Percentiles rank a stretch among this genome's conserved stretches.
Conservation (phyloP, 2,329 filamentous ascomycete genomes). For the Elsinoe perseae region DNA sequence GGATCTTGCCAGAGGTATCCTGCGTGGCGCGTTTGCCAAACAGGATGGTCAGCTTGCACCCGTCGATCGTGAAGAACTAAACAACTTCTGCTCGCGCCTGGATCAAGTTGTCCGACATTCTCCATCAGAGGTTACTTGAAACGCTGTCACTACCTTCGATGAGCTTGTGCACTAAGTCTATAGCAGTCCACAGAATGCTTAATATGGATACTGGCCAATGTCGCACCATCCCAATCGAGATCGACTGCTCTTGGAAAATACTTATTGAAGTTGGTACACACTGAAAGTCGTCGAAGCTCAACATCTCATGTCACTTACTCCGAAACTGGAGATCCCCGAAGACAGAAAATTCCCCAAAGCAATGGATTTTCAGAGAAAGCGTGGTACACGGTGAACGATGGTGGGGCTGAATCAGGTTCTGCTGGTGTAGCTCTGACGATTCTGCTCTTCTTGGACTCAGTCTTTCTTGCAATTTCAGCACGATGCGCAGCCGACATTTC, state of each 20-base stretch:
- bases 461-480: neutral
- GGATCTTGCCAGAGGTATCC: constrained; percentile 10
- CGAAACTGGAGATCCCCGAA: neutral
- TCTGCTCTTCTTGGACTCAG: neutral
- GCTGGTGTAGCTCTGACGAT: neutral
- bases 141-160: neutral
- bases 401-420: constrained; percentile 4
- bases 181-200: constrained; percentile 18
- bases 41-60: constrained; percentile 9
- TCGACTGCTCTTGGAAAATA: constrained; percentile 18
- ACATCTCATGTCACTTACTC: constrained; percentile 2
- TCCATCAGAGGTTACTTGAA: constrained; percentile 17
- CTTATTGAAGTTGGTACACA: constrained; percentile 13
- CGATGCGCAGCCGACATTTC: neutral
- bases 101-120: constrained; percentile 13
- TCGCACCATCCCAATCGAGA: constrained; percentile 16
- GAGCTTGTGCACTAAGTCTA: constrained; percentile 16
- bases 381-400: neutral
- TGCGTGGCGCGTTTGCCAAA: constrained; percentile 3
- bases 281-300: neutral
- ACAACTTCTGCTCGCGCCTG: constrained; percentile 13
- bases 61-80: constrained; percentile 16
- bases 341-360: neutral
- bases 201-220: constrained; percentile 18
- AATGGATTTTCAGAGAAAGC: neutral